Conservation (phyloP, 352 stramenopile species). For the Globisporangium spiculum region DNA sequence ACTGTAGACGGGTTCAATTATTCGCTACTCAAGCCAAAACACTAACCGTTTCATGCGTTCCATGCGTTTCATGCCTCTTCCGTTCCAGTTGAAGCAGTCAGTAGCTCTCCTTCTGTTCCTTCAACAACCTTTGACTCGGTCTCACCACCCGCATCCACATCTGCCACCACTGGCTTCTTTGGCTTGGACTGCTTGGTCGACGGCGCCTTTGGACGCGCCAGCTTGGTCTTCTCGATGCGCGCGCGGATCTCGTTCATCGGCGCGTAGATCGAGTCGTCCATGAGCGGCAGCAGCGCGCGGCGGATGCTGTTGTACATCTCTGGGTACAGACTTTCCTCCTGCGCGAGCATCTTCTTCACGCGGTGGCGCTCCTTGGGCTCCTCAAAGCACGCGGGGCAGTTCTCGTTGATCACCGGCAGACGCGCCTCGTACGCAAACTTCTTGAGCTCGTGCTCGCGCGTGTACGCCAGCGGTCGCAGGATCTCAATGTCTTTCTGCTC, state of each 20-base stretch:
- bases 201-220: constrained; percentile 33
- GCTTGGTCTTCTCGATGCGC: constrained; percentile 51
- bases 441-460: constrained; percentile 93
- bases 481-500: constrained; percentile 93
- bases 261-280: constrained; percentile 74
- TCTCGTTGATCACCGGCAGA: constrained; percentile 98
- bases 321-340: constrained; percentile 93
- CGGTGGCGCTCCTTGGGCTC: constrained; percentile 95
- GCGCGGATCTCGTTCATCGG: constrained; percentile 49
- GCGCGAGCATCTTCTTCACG: constrained; percentile 97
- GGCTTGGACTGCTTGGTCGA: constrained; percentile 28
- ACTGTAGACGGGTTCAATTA: not conserved
- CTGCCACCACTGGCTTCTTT: not conserved
- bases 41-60: not conserved
- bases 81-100: not conserved
- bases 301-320: constrained; percentile 80
- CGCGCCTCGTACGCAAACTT: constrained; percentile 78
- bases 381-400: constrained; percentile 99
- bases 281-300: constrained; percentile 69
- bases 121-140: not conserved
- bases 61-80: not conserved
- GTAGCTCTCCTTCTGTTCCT: not conserved
- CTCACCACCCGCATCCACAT: not conserved
- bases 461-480: constrained; percentile 95
- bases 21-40: not conserved